These are phyloP conservation scores for Saccharomycopsis sp. DNA, from an alignment of 805 yeast genomes.

Conservation along the genomic window DNA sequence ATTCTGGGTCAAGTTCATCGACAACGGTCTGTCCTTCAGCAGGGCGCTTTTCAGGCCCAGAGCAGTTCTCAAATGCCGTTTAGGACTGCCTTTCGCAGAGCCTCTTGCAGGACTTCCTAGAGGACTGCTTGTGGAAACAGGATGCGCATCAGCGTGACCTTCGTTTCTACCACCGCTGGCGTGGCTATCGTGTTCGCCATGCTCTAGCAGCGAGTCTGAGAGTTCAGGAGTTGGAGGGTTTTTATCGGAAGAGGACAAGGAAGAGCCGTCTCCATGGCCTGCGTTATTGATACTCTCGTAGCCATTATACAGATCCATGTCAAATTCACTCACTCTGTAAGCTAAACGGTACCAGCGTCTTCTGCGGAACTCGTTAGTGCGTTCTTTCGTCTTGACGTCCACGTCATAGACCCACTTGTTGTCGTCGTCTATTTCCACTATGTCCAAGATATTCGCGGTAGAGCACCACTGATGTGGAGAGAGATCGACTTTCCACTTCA, in stretches of 20 bases:
- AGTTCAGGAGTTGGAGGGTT: background rate
- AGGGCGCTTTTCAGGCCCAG: background rate
- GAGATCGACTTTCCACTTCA: constrained; percentile 62
- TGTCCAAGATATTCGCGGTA: constrained; percentile 39
- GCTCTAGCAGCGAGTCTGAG: background rate
- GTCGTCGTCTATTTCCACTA: constrained; percentile 58
- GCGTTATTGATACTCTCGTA: background rate
- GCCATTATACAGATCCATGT: background rate
- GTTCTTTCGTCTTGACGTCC: constrained; percentile 25
- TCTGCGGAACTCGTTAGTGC: constrained; percentile 41
- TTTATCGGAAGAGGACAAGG: background rate
- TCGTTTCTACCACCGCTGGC: background rate
- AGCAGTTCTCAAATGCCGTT: too few species aligned
- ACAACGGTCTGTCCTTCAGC: background rate
- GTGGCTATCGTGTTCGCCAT: background rate
- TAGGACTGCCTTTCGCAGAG: too few species aligned
- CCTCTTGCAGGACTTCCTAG: background rate
- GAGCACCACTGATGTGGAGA: constrained; percentile 60
- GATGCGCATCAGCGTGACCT: background rate
- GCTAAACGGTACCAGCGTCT: constrained; percentile 55
- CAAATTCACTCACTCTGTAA: constrained; percentile 5
- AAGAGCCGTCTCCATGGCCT: background rate
- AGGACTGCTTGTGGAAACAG: background rate
- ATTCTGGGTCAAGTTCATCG: background rate
- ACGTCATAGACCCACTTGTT: constrained; percentile 84